These are phyloP conservation scores for Phytophthora kernoviae DNA, from an alignment of 352 stramenopile genomes.

Conservation along the genomic window DNA sequence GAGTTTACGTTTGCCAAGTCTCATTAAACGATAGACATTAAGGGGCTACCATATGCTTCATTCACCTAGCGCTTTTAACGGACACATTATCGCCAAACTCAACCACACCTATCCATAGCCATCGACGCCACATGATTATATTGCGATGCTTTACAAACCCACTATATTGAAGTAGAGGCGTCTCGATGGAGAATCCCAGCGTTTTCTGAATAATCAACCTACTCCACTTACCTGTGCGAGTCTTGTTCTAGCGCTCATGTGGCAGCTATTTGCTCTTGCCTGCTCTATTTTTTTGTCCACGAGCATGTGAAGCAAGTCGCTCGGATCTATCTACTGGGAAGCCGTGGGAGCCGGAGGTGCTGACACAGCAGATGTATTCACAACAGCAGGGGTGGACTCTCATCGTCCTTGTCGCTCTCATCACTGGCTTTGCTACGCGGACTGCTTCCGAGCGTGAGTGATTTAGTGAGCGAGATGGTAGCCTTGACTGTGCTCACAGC, in stretches of 20 bases:
- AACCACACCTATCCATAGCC: constrained; percentile 12
- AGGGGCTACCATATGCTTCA: too few species aligned
- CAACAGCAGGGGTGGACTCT: constrained; percentile 11
- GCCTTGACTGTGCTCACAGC: constrained; percentile 91
- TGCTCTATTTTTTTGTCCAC: constrained; percentile 5
- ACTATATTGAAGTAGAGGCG: not conserved
- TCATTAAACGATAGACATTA: too few species aligned
- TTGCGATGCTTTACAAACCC: not conserved
- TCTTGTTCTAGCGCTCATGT: constrained; percentile 1
- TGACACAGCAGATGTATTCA: constrained; percentile 8
- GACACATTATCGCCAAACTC: not conserved
- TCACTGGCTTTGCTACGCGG: constrained; percentile 35
- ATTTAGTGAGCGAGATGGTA: constrained; percentile 80
- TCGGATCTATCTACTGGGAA: constrained; percentile 34
- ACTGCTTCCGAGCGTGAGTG: constrained; percentile 45
- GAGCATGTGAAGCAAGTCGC: constrained; percentile 13
- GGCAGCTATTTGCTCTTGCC: constrained; percentile 6
- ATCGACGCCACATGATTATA: constrained; percentile 21
- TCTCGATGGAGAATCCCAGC: not conserved
- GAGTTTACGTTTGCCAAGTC: constrained; percentile 23
- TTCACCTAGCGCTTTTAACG: too few species aligned
- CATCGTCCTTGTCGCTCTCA: constrained; percentile 21
- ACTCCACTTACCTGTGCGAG: constrained; percentile 2
- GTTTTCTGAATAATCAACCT: constrained; percentile 17
- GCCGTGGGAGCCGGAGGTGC: constrained; percentile 27